Base-by-base conservation (phyloP, 441 rosid species). In the Sinapis alba region DNA sequence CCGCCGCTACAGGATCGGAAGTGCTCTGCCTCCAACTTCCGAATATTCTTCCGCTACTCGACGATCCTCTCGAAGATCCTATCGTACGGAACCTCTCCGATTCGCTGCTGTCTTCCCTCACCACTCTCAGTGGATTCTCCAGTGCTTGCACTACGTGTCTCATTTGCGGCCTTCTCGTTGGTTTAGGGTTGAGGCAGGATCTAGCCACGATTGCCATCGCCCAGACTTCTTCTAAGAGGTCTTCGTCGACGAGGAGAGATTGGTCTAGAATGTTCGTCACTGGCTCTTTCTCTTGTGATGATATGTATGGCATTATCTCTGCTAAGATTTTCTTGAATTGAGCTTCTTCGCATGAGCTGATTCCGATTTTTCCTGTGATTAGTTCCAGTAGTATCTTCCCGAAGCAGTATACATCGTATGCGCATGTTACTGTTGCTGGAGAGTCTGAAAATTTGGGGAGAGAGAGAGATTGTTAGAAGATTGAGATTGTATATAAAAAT, bases 211-310 rank as follows among this genome's bases (percentile, higher is more conserved):
- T 82, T 12, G 94, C 87, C 94, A 84, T 83, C 12, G 94, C 94
- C 94, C 92, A 89, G 4, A 89, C 94, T 81, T 89, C 94, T 84
- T 89, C 94, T 30, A 85, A 56, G 13, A 89, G 83, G 80, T 89
- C 94, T 66, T 89, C 94, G 7, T 89, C 88, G 10, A 89, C 82
- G 1, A 88, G 82, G 65, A 89, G 78, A 5, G 87, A 86, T 3
- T 89, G 88, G 63, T 89, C 94, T 38, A 87, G 41, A 71, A 88
- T 86, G 82, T 88, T 85, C 0, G 78, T 84, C 57, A 89, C 74
- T 47, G 81, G 65, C 34, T 89, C 95, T 79, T 84, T 89, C 68
- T 88, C 90, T 27, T 81, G 77, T 24, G 80, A 68, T 51, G 79
- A 80, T 50, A 89, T 85, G 82, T 72, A 63, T 0, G 89, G 82